A percentile compares a stretch with the other conserved stretches of the same genome.
Evolutionary conservation across 2,329 filamentous ascomycete genomes (phyloP).

Genomic region (Pyrenophora seminiperda): DNA sequence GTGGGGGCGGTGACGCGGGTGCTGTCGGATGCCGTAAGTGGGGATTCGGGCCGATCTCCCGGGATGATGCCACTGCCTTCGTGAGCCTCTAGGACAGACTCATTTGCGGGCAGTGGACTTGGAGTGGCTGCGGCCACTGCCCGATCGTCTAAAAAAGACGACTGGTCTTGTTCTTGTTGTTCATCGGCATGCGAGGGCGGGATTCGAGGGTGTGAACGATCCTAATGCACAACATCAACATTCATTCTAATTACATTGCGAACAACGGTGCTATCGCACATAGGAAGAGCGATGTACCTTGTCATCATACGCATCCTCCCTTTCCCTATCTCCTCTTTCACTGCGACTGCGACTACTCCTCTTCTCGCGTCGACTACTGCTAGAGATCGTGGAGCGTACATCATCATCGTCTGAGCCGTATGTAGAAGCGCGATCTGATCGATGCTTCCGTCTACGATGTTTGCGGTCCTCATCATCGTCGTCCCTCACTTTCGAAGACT

Average conservation of each 20-base stretch:
- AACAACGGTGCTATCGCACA: conserved; percentile 32
- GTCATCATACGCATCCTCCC: conserved; percentile 41
- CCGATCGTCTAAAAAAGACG: conserved; percentile 69
- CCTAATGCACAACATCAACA: conserved; percentile 41
- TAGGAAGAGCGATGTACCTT: conserved; percentile 47
- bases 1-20: conserved; percentile 26
- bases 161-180: conserved; percentile 45
- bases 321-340: conserved; percentile 41
- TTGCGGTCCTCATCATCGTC: conserved; percentile 50
- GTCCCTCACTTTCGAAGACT: conserved; percentile 41
- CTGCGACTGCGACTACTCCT: conserved; percentile 49
- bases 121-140: conserved; percentile 57
- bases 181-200: conserved; percentile 35
- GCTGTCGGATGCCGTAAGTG: conserved; percentile 34
- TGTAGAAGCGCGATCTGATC: conserved; percentile 45
- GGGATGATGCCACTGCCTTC: conserved; percentile 38
- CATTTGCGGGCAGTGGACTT: conserved; percentile 53
- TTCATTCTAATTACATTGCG: conserved; percentile 40
- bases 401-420: conserved; percentile 49
- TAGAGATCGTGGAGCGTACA: conserved; percentile 42
- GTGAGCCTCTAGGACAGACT: conserved; percentile 32
- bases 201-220: conserved; percentile 36
- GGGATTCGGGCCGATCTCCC: conserved; percentile 41
- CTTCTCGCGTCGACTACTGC: conserved; percentile 49
- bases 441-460: conserved; percentile 54